Conservation (phyloP, 2,329 filamentous ascomycete species). For the Rutstroemia sp. region DNA sequence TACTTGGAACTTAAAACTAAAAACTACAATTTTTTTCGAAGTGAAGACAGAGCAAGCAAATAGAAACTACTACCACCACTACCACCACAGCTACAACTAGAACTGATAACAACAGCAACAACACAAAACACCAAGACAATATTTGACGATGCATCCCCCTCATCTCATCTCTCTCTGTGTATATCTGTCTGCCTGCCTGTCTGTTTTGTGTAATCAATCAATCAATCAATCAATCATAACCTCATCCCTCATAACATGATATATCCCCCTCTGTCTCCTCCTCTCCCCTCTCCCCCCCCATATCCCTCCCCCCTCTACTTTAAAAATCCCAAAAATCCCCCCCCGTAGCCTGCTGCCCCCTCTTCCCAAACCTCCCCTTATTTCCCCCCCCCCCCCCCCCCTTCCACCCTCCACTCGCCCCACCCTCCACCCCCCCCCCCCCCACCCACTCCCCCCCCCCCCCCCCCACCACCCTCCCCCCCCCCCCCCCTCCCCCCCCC, state of each 20-base stretch:
- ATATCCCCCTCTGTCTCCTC: background rate
- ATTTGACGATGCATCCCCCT: background rate
- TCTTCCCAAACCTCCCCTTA: too few relatives aligned
- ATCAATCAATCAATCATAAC: background rate
- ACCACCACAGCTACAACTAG: too few relatives aligned
- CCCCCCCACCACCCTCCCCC: conserved; percentile 36
- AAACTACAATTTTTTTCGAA: too few relatives aligned
- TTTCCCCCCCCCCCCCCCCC: conserved; percentile 1
- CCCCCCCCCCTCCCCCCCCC: conserved; percentile 10
- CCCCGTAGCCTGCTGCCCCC: conserved; percentile 24
- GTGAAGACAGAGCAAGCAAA: too few relatives aligned
- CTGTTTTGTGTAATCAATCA: background rate
- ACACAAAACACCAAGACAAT: too few relatives aligned
- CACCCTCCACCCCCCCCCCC: conserved; percentile 36
- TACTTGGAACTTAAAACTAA: too few relatives aligned
- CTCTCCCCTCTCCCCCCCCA: background rate
- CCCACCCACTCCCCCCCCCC: conserved; percentile 39
- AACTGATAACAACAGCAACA: too few relatives aligned
- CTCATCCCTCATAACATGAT: conserved; percentile 5
- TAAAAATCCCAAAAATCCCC: conserved; percentile 34
- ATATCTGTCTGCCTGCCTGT: too few relatives aligned
- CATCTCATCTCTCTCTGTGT: background rate
- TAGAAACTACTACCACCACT: too few relatives aligned
- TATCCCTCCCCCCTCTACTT: background rate
- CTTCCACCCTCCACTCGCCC: conserved; percentile 19